phyloP scores from a whole-genome alignment of 106 monocot species.

The Hemerocallis citrina region DNA sequence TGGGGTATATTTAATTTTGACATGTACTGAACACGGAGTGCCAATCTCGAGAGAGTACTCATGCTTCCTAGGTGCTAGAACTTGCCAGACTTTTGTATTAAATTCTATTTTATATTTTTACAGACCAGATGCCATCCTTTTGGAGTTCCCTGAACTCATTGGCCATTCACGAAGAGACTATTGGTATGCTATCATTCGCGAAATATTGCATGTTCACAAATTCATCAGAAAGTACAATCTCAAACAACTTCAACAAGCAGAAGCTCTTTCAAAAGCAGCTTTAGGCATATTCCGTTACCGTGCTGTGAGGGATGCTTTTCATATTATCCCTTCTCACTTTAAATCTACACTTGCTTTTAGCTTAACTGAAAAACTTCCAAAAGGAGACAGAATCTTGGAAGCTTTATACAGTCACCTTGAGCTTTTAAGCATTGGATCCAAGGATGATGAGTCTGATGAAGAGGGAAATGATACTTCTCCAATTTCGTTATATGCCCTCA shows the following conservation, averaged over 20 bases:
- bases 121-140: conserved; percentile 75
- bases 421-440: conserved; percentile 20
- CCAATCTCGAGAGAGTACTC: too few relatives aligned
- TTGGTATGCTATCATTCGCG: conserved; percentile 78
- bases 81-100: background rate
- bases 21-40: too few relatives aligned
- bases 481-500: conserved; percentile 45
- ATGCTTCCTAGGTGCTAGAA: background rate
- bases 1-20: too few relatives aligned
- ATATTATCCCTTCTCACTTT: conserved; percentile 57
- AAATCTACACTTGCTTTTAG: conserved; percentile 73
- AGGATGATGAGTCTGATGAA: conserved; percentile 6
- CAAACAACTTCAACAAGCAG: conserved; percentile 35
- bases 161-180: conserved; percentile 89
- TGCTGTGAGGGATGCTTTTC: conserved; percentile 74
- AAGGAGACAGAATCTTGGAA: conserved; percentile 86
- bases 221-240: conserved; percentile 81
- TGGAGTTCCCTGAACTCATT: conserved; percentile 92
- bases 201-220: conserved; percentile 64
- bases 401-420: conserved; percentile 64
- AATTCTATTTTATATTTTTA: conserved; percentile 11
- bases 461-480: conserved; percentile 21
- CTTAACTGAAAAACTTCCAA: conserved; percentile 86
- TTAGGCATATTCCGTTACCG: conserved; percentile 69
- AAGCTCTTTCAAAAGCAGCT: conserved; percentile 71